Base-by-base conservation (phyloP, 768 basidiomycete species). In the Kwoniella pini region DNA sequence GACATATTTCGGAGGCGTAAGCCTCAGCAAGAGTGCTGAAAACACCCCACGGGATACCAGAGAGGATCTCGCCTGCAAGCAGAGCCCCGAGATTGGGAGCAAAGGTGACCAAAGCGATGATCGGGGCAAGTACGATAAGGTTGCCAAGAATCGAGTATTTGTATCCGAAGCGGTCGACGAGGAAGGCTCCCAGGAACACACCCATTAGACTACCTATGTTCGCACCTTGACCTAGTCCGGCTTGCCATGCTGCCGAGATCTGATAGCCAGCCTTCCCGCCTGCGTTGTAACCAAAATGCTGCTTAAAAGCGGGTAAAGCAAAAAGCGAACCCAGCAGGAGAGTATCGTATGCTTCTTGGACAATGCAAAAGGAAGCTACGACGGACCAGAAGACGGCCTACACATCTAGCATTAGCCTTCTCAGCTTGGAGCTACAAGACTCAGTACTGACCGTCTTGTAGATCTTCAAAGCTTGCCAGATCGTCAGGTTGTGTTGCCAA, bases 191-290 rank as follows among this genome's bases (percentile, higher is more conserved):
- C 38, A 77, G 26, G 50, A 73, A 56, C 33, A 79, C 68, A 40
- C 77, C 78, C 51, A 79, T 63, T 54, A 79, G 65, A 21, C 67
- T 70, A 21, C 78, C 78, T 43, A 68, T 68, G 30, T 74, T 72
- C 48, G 72, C 70, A 17, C 70, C 79, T 57, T 74, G 70, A 36
- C 63, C 57, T 17, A 79, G 57, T 26, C 70, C 79, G 3, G 76
- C 70, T 49, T 80, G 80, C 80, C 79, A 79, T 22, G 63, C 50
- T 0, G 79, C 73, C 1, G 75, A 65, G 39, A 80, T 70, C 17
- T 72, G 63, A 52, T 75, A 79, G 2, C 67, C 67, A 7, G 40
- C 57, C 27, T 36, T 69, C 9, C 36, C 52, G 6, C 48, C 57
- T 27, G 22, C 28, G 51, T 69, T 21, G 49, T 30, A 27, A 31